Conservation (phyloP, 1,284 basidiomycete species). For the Ganoderma leucocontextum region DNA sequence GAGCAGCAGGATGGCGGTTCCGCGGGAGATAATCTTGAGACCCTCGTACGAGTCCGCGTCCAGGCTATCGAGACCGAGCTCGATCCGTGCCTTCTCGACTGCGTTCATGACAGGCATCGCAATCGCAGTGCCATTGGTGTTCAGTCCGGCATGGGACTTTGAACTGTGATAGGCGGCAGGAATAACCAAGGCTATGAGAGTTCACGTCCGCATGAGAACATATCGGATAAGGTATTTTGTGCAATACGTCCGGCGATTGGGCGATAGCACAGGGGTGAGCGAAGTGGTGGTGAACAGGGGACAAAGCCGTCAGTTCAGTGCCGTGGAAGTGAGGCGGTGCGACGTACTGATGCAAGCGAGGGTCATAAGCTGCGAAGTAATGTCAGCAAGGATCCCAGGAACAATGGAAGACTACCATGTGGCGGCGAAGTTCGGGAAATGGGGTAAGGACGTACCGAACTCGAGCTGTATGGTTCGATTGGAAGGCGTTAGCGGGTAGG, state of each 20-base stretch:
- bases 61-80: constrained; percentile 35
- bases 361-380: constrained; percentile 75
- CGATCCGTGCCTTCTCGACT: constrained; percentile 17
- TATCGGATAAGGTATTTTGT: not conserved
- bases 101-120: constrained; percentile 19
- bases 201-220: constrained; percentile 7
- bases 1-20: constrained; percentile 85
- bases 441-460: constrained; percentile 57
- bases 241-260: not conserved
- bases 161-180: constrained; percentile 88
- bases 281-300: not conserved
- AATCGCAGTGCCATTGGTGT: constrained; percentile 24
- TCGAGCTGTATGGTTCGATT: constrained; percentile 51
- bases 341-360: constrained; percentile 85
- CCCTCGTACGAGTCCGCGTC: constrained; percentile 53
- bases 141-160: constrained; percentile 37
- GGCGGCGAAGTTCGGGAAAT: constrained; percentile 5
- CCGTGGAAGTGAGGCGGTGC: constrained; percentile 12
- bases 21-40: constrained; percentile 82
- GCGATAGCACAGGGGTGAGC: constrained; percentile 1
- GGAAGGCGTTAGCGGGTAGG: constrained; percentile 27
- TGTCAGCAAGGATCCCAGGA: constrained; percentile 21
- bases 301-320: constrained; percentile 20
- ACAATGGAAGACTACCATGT: not conserved
- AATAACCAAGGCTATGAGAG: constrained; percentile 79